Evolutionary conservation across 495 filamentous ascomycete species (phyloP).

Genomic region (Chaetomium fimeti): DNA sequence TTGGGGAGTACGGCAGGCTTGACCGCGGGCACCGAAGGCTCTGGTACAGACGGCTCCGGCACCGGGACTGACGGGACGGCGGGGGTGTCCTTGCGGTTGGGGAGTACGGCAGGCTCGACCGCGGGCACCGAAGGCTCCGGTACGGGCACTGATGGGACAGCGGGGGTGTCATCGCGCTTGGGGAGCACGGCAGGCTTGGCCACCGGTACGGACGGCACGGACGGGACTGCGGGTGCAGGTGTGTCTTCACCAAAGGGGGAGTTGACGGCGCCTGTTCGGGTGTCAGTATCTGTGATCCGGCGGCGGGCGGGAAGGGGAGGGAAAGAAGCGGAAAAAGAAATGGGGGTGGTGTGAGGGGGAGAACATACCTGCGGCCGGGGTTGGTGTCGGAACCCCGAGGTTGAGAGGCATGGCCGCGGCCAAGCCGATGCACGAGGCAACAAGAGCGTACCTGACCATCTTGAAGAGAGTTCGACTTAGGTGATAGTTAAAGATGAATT

Average conservation of each 20-base stretch:
- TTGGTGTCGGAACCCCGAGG: slow-evolving; percentile 58
- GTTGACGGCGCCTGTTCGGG: slow-evolving; percentile 38
- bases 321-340: background rate
- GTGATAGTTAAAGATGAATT: slow-evolving; percentile 13
- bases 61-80: too few species aligned
- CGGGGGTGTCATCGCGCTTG: too few species aligned
- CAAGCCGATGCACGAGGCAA: slow-evolving; percentile 45
- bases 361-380: slow-evolving; percentile 44
- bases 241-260: slow-evolving; percentile 31
- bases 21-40: too few species aligned
- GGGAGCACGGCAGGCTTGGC: slow-evolving; percentile 20
- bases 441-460: slow-evolving; percentile 46
- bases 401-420: slow-evolving; percentile 56
- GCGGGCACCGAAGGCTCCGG: too few species aligned
- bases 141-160: too few species aligned
- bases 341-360: background rate
- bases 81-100: too few species aligned
- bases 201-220: too few species aligned
- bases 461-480: slow-evolving; percentile 17
- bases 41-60: too few species aligned
- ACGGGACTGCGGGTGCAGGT: slow-evolving; percentile 22
- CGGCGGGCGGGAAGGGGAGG: slow-evolving; percentile 21
- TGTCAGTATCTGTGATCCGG: slow-evolving; percentile 18
- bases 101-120: slow-evolving; percentile 21
- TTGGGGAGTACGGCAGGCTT: too few species aligned